Conservation (phyloP, 257 asterid species). For the Forsythia viridissima region DNA sequence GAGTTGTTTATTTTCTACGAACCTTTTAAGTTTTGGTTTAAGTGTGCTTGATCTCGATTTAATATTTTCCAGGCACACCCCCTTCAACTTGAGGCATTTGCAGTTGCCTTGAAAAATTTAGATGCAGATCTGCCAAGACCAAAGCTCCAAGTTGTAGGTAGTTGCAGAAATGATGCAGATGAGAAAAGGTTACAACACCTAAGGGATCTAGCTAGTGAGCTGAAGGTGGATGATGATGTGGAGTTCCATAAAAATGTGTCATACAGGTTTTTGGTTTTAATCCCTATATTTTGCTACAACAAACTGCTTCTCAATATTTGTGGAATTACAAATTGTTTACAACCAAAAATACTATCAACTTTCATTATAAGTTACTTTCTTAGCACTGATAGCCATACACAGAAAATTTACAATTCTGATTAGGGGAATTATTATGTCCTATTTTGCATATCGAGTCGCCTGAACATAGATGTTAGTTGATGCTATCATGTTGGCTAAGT, state of each 20-base stretch:
- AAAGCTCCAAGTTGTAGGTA: conserved; percentile 84
- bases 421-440: background rate
- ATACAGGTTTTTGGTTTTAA: conserved; percentile 61
- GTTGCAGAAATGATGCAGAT: conserved; percentile 97
- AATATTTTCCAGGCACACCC: conserved; percentile 64
- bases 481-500: background rate
- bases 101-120: conserved; percentile 55
- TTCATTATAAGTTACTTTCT: conserved; percentile 9
- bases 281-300: background rate
- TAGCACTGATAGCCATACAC: background rate
- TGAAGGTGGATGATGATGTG: conserved; percentile 69
- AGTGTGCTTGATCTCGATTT: conserved; percentile 27
- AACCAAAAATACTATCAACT: background rate
- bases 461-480: background rate
- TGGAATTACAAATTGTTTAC: conserved; percentile 7
- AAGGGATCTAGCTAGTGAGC: conserved; percentile 66
- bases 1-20: conserved; percentile 14
- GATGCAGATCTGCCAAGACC: conserved; percentile 64
- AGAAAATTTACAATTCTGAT: background rate
- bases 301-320: background rate
- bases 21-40: conserved; percentile 21
- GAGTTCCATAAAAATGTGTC: conserved; percentile 87
- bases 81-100: conserved; percentile 93
- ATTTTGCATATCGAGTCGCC: background rate
- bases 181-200: conserved; percentile 81